Evolutionary conservation across 306 rosid genomes (phyloP).

Genomic region (Pyrus betulifolia): DNA sequence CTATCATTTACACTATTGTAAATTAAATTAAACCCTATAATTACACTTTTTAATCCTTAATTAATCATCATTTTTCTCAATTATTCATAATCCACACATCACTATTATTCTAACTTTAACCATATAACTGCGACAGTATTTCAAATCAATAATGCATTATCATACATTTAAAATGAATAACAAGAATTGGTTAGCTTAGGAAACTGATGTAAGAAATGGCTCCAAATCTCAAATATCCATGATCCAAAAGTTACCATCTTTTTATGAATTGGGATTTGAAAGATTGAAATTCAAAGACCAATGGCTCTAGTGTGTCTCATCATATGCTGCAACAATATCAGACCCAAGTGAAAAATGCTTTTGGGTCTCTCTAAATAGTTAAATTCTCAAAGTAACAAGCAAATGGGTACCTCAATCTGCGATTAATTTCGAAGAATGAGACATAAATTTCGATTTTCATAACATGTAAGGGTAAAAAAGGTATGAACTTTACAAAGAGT

Average conservation of each 20-base stretch:
- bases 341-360: too few relatives aligned
- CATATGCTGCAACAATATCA: too few relatives aligned
- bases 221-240: neutral
- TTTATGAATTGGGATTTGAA: neutral
- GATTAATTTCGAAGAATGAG: neutral
- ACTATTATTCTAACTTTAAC: too few relatives aligned
- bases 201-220: too few relatives aligned
- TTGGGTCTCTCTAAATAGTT: neutral
- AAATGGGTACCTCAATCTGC: neutral
- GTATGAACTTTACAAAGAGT: neutral
- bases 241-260: neutral
- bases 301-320: neutral
- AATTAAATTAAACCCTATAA: neutral
- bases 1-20: neutral
- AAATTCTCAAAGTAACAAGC: neutral
- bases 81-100: neutral
- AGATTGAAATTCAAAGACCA: neutral
- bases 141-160: accelerated
- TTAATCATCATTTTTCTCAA: neutral
- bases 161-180: too few relatives aligned
- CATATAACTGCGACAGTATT: too few relatives aligned
- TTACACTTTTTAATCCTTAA: too few relatives aligned
- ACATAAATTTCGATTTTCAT: neutral
- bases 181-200: too few relatives aligned
- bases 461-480: neutral